Conservation (phyloP, 2,329 filamentous ascomycete genomes). For the Neonectria neomacrospora region DNA sequence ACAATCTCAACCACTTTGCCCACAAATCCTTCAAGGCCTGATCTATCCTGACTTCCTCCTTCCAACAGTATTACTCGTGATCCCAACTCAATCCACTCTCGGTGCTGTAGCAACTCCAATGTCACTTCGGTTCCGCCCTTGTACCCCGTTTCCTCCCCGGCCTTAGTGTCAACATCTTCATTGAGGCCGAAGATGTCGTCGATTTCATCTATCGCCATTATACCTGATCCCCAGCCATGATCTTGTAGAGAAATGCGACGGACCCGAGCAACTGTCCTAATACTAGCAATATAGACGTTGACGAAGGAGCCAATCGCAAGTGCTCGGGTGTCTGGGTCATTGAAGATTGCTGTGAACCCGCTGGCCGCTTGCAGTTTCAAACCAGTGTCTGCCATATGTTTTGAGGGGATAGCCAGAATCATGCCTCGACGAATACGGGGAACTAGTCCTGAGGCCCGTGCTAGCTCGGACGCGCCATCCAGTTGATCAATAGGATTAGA, state of each 20-base stretch:
- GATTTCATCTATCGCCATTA: slow-evolving; percentile 52
- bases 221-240: slow-evolving; percentile 40
- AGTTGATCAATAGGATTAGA: slow-evolving; percentile 32
- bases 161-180: slow-evolving; percentile 56
- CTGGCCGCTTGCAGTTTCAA: slow-evolving; percentile 72
- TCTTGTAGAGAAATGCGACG: slow-evolving; percentile 60
- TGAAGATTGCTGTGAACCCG: slow-evolving; percentile 78
- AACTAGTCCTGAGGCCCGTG: slow-evolving; percentile 32
- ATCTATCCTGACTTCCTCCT: slow-evolving; percentile 73
- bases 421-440: slow-evolving; percentile 79
- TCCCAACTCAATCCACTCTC: slow-evolving; percentile 79
- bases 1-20: slow-evolving; percentile 72
- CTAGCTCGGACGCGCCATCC: slow-evolving; percentile 16
- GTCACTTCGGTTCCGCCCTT: slow-evolving; percentile 63
- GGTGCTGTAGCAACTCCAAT: slow-evolving; percentile 74
- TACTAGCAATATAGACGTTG: slow-evolving; percentile 88
- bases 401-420: slow-evolving; percentile 75
- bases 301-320: slow-evolving; percentile 76
- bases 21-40: slow-evolving; percentile 77
- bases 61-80: slow-evolving; percentile 78
- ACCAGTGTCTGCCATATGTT: slow-evolving; percentile 66
- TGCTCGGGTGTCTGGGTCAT: slow-evolving; percentile 68
- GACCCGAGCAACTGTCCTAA: slow-evolving; percentile 83
- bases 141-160: slow-evolving; percentile 35
- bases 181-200: slow-evolving; percentile 70